Evolutionary conservation across 1,284 basidiomycete species (phyloP), one percentile per base, ranked within the genome.

Genomic region (Ceratorhiza oryzae-sativae): DNA sequence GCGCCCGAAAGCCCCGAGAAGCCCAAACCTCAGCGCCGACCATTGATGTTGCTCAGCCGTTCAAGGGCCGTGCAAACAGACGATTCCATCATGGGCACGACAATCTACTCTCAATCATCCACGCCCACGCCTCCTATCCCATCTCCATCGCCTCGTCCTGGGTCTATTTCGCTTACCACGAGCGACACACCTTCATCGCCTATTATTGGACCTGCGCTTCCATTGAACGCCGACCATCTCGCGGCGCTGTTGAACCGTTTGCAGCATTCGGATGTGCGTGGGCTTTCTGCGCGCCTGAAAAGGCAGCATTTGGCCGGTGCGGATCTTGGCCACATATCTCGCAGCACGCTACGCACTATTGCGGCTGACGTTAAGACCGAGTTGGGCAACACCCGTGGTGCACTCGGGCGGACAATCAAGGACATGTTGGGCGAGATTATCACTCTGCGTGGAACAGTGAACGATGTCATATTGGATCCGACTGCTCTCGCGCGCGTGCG

Each of bases 401-500:
- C 87, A 0, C 81, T 99, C 42, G 87, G 98, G 82, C 94, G 92
- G 76, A 81, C 97, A 27, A 84, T 97, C 80, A 91, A 89, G 77
- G 96, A 98, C 74, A 82, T 91, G 32, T 93, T 98, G 75, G 84
- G 84, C 49, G 94, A 97, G 78, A 84, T 97, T 76, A 91, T 93
- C 5, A 86, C 91, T 75, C 83, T 98, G 75, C 89, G 95, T 51
- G 86, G 89, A 25, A 87, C 90, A 20, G 83, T 98, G 74, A 99
- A 99, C 79, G 92, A 97, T 74, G 85, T 98, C 36, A 90, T 95
- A 63, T 86, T 99, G 46, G 93, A 98, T 74, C 97, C 97, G 23
- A 82, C 86, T 1, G 82, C 90, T 25, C 95, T 94, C 3, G 78
- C 81, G 3, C 87, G 86, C 77, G 82, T 97, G 51, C 90, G 90